Evolutionary conservation across 163 green algal genomes (phyloP).

Genomic region (Trebouxiophyceae sp.): DNA sequence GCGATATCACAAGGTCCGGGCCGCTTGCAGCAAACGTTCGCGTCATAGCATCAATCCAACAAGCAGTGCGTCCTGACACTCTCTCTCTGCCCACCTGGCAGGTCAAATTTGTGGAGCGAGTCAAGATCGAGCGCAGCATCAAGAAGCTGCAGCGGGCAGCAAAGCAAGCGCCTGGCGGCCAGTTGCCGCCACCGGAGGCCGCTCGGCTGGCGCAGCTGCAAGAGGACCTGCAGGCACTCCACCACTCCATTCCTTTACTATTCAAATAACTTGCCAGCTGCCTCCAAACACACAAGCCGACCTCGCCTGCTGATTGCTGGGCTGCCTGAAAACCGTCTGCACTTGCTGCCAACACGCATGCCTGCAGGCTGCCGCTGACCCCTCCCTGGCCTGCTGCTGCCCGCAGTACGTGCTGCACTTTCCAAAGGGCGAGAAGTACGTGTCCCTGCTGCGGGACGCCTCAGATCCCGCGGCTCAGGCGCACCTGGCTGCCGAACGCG

Average conservation of each 20-base stretch:
- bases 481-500: conserved; percentile 40
- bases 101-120: conserved; percentile 76
- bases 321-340: no score
- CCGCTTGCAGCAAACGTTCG: background rate
- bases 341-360: no score
- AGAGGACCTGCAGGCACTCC: conserved; percentile 36
- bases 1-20: conserved; percentile 7
- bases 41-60: no score
- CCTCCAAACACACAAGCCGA: no score
- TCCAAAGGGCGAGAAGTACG: conserved; percentile 76
- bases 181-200: background rate
- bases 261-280: no score
- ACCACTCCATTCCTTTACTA: no score
- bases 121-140: conserved; percentile 69
- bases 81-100: conserved; percentile 20
- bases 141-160: conserved; percentile 27
- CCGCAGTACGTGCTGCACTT: conserved; percentile 77
- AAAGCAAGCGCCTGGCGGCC: background rate
- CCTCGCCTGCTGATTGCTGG: no score
- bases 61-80: background rate
- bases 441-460: conserved; percentile 54
- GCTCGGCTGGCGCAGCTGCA: conserved; percentile 13
- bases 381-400: background rate
- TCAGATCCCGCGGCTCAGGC: conserved; percentile 35
- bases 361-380: no score